Evolutionary conservation across 2,329 filamentous ascomycete species (phyloP).

Genomic region (Triangularia verruculosa): DNA sequence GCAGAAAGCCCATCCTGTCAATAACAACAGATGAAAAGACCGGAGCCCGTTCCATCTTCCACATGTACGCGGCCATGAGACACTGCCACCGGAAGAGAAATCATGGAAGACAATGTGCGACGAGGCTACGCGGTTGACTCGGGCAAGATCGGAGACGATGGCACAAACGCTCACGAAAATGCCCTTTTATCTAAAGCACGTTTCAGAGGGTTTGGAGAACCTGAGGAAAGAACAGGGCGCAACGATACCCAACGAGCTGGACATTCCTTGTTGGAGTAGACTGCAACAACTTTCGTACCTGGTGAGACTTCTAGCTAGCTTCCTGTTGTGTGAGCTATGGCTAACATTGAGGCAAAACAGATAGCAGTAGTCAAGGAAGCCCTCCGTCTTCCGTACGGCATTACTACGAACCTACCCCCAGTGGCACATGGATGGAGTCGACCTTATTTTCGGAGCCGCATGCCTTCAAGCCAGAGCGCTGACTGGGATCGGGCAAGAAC

Average conservation of each 20-base stretch:
- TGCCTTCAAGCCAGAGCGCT: conserved; percentile 18
- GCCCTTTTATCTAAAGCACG: conserved; percentile 27
- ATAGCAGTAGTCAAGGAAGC: conserved; percentile 14
- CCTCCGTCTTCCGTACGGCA: conserved; percentile 16
- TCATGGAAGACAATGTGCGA: conserved; percentile 26
- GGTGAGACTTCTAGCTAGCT: not conserved
- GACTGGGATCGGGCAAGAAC: conserved; percentile 11
- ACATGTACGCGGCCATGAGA: conserved; percentile 27
- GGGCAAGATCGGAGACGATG: conserved; percentile 34
- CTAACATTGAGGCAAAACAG: not conserved
- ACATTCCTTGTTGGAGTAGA: conserved; percentile 19
- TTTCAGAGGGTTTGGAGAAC: conserved; percentile 10
- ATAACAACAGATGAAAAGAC: conserved; percentile 22
- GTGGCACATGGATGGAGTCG: conserved; percentile 17
- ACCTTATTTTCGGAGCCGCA: conserved; percentile 16
- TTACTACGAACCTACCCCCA: conserved; percentile 20
- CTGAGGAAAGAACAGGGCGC: conserved; percentile 22
- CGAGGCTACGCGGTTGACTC: conserved; percentile 30
- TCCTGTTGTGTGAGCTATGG: not conserved
- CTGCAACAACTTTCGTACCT: conserved; percentile 22
- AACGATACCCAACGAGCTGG: conserved; percentile 20
- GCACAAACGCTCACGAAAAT: conserved; percentile 26
- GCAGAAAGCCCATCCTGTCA: conserved; percentile 21
- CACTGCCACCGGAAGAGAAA: conserved; percentile 30
- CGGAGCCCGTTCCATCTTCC: conserved; percentile 29